Conservation (phyloP, 768 basidiomycete species). For the Podaxis mareebaensis region DNA sequence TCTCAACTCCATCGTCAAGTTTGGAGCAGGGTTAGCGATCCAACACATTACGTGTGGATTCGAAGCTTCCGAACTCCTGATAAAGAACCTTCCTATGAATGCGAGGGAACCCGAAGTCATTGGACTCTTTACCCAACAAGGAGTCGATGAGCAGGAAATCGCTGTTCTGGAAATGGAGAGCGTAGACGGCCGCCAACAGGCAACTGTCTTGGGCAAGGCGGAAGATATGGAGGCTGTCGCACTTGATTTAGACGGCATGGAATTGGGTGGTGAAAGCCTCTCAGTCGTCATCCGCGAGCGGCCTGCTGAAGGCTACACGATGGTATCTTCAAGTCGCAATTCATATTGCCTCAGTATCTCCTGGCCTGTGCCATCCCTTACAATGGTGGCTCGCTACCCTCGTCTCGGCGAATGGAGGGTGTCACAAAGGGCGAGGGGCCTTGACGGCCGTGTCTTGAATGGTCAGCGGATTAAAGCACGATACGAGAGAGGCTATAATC, state of each 20-base stretch:
- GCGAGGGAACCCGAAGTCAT: constrained; percentile 16
- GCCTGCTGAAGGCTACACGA: constrained; percentile 35
- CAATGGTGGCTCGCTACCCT: constrained; percentile 45
- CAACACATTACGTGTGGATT: constrained; percentile 19
- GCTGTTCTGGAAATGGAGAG: constrained; percentile 21
- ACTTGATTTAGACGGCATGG: constrained; percentile 45
- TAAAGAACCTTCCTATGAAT: constrained; percentile 19
- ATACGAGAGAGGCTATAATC: constrained; percentile 36
- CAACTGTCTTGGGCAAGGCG: constrained; percentile 41
- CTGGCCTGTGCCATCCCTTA: constrained; percentile 49
- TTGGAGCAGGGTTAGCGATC: constrained; percentile 23
- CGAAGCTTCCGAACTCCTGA: constrained; percentile 16
- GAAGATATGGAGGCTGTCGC: constrained; percentile 42
- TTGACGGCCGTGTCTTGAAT: constrained; percentile 36
- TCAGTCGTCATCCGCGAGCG: constrained; percentile 43
- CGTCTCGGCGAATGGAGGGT: constrained; percentile 30
- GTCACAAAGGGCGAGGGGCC: constrained; percentile 30
- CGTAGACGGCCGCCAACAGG: constrained; percentile 34
- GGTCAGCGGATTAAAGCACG: constrained; percentile 47
- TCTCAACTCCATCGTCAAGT: constrained; percentile 20
- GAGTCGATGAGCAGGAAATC: constrained; percentile 10
- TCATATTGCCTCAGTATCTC: constrained; percentile 45
- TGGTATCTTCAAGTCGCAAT: constrained; percentile 36
- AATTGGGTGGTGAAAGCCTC: constrained; percentile 44
- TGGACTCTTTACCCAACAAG: constrained; percentile 17